Evolutionary conservation across 129 eudicot species (phyloP), one percentile per base, ranked within the genome.

Genomic region (Scalesia atractyloides): DNA sequence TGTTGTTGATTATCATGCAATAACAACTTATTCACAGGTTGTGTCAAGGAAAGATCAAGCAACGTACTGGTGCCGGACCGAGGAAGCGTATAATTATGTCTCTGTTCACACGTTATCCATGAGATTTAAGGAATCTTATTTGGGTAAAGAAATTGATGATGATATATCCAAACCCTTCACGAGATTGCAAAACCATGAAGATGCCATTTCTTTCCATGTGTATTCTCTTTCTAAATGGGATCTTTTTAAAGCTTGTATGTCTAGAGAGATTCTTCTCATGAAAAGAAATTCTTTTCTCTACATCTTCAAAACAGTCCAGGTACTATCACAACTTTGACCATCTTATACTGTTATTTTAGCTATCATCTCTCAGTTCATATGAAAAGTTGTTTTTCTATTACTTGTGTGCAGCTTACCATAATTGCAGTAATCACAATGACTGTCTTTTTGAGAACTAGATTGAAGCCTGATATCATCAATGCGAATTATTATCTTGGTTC

Each of bases 401-500:
- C 56, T 68, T 30, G 11, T 48, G 58, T 84, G 89, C 96, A 92
- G 96, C 84, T 89, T 43, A 0, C 80, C 64, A 61, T 89, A 56
- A 73, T 85, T 22, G 91, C 95, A 57, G 73, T 77, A 5, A 79
- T 85, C 41, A 73, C 89, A 14, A 84, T 87, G 95, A 89, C 98
- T 26, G 96, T 89, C 61, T 92, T 86, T 59, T 48, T 85, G 16
- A 56, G 91, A 65, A 86, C 88, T 19, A 76, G 83, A 63, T 79
- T 92, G 90, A 77, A 75, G 8, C 70, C 79, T 49, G 84, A 89
- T 77, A 60, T 75, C 72, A 64, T 81, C 37, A 76, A 85, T 80
- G 91, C 96, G 12, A 89, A 86, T 68, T 77, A 77, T 73, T 92
- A 87, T 65, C 73, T 92, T 75, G 96, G 96, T 54, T 78, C 98